phyloP scores from a whole-genome alignment of 371 early-diverging fungal genomes.

The Phascolomyces articulosus region DNA sequence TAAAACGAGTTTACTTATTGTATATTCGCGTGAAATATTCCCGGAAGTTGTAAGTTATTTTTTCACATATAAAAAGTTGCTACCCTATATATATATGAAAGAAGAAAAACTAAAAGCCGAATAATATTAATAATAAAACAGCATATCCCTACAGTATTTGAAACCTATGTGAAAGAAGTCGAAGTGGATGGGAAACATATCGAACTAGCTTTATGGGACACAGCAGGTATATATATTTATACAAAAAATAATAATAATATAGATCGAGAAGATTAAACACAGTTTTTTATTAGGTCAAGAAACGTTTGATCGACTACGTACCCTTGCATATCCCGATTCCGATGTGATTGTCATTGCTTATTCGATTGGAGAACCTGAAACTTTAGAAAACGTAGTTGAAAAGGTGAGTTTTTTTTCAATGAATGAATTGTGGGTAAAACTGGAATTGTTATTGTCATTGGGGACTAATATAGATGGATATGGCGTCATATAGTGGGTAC shows the following conservation, averaged over 20 bases:
- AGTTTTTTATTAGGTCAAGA: conserved; percentile 66
- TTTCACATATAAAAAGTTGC: neutral
- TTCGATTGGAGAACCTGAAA: conserved; percentile 78
- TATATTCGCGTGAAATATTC: conserved; percentile 53
- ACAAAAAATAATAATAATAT: neutral
- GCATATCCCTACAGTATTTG: conserved; percentile 69
- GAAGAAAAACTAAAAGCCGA: conserved; percentile 13
- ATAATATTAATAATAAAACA: conserved; percentile 4
- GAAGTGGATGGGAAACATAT: conserved; percentile 64
- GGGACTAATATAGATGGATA: neutral
- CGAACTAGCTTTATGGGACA: conserved; percentile 70
- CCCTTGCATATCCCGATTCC: conserved; percentile 89
- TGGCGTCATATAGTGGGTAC: conserved; percentile 70
- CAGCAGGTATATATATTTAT: conserved; percentile 49
- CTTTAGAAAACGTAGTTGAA: conserved; percentile 82
- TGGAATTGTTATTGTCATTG: too few species aligned
- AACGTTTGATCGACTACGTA: conserved; percentile 90
- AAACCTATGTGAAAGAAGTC: conserved; percentile 66
- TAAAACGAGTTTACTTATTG: conserved; percentile 62
- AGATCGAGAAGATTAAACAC: neutral
- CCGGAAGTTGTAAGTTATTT: conserved; percentile 33
- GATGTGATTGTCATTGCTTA: conserved; percentile 89
- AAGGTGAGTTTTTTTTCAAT: too few species aligned
- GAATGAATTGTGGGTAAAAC: neutral
- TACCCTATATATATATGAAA: neutral